phyloP scores from a whole-genome alignment of 2,329 filamentous ascomycete genomes.

The Lasiodiplodia sp. region DNA sequence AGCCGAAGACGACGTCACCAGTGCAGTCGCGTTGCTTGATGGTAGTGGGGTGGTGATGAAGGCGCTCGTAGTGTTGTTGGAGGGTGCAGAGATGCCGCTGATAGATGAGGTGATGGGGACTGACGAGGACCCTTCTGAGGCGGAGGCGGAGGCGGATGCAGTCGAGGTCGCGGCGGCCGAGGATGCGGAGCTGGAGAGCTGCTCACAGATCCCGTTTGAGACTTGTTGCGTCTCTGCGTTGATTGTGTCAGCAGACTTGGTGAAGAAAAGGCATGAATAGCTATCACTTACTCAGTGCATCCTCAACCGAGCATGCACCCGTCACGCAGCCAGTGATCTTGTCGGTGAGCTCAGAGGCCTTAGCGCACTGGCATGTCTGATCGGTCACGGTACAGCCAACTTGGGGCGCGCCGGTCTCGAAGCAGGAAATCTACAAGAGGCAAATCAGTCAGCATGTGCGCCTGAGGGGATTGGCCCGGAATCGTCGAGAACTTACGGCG shows the following conservation, averaged over 20 bases:
- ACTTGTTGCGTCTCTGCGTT: constrained; percentile 32
- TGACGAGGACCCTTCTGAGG: constrained; percentile 24
- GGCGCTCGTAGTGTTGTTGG: constrained; percentile 13
- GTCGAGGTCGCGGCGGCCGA: constrained; percentile 36
- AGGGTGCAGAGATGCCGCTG: constrained; percentile 11
- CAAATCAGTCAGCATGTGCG: background rate
- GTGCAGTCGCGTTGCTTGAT: background rate
- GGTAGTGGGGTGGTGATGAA: background rate
- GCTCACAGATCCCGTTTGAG: constrained; percentile 39
- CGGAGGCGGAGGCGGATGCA: constrained; percentile 3
- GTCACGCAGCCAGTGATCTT: constrained; percentile 52
- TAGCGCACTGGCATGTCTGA: constrained; percentile 61
- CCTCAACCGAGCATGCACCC: constrained; percentile 45
- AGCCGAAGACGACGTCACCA: background rate
- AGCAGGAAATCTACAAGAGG: constrained; percentile 53
- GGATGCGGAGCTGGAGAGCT: constrained; percentile 32
- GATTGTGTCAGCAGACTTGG: background rate
- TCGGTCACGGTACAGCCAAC: constrained; percentile 58
- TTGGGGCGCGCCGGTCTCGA: constrained; percentile 55
- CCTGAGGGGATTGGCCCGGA: background rate
- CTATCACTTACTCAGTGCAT: constrained; percentile 48
- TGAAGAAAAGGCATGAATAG: background rate
- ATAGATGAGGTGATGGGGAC: background rate
- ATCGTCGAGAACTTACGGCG: constrained; percentile 40
- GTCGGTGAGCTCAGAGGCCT: constrained; percentile 45